phyloP scores from a whole-genome alignment of 495 filamentous ascomycete genomes.

The Xylaria flabelliformis region DNA sequence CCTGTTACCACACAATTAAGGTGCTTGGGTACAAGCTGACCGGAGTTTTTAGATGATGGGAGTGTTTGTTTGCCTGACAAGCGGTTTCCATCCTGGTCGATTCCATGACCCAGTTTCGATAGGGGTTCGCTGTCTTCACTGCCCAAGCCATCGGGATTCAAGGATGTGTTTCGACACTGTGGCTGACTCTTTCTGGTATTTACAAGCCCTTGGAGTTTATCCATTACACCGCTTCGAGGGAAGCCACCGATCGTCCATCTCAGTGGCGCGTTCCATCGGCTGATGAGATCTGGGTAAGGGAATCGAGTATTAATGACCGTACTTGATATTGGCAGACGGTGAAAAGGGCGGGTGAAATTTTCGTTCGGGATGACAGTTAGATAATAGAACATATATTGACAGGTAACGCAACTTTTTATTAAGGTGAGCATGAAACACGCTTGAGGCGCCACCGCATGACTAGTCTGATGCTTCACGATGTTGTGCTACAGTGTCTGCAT shows the following conservation, averaged over 20 bases:
- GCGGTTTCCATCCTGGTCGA: neutral
- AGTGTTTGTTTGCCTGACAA: neutral
- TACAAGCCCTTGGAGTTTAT: neutral
- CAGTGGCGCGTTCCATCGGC: neutral
- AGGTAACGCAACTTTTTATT: neutral
- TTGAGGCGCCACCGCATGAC: neutral
- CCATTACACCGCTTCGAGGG: neutral
- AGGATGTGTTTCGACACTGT: neutral
- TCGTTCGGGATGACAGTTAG: neutral
- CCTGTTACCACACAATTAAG: neutral
- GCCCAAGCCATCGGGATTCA: neutral
- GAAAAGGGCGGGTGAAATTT: neutral
- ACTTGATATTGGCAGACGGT: neutral
- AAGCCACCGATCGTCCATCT: neutral
- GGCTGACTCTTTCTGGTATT: neutral
- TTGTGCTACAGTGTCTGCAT: conserved; percentile 1
- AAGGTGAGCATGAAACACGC: neutral
- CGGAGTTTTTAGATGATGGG: neutral
- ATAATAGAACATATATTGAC: conserved; percentile 8
- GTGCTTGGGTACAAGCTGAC: neutral
- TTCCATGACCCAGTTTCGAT: too few species aligned
- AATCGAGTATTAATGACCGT: neutral
- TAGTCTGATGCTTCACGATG: neutral
- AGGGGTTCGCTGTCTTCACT: neutral
- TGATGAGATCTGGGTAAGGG: neutral